Evolutionary conservation across 176 grass and related monocot species (phyloP), one percentile per base, ranked within the genome.

Genomic region (Oropetium thomaeum): DNA sequence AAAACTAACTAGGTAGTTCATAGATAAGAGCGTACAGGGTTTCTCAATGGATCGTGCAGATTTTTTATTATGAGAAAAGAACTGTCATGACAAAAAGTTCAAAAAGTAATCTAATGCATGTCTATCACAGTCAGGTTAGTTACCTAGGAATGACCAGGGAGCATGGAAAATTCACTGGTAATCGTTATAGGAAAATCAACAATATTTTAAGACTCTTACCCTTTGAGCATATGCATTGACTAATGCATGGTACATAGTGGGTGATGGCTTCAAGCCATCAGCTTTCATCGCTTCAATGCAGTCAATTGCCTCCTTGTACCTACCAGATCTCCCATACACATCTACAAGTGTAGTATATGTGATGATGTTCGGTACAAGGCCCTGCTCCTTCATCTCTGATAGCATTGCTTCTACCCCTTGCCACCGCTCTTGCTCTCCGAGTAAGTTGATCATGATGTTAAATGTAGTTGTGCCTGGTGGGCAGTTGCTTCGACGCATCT

Each of bases 301-400:
- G 67, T 91, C 95, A 83, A 94, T 85, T 28, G 95, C 95, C 33
- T 98, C 91, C 42, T 89, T 82, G 65, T 80, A 98, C 69, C 85
- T 87, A 35, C 95, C 95, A 2, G 95, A 86, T 64, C 88, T 92
- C 66, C 95, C 95, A 79, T 98, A 94, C n/a, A 91, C 88, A 92
- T 98, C 91, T 12, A 98, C 88, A 52, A 94, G 90, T 40, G 95
- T 98, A 26, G 95, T 98, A 52, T 98, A 98, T 10, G 95, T 98
- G 17, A 98, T 87, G 31, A 79, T 87, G 81, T 94, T 98, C 0
- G 88, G 91, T 75, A 94, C 78, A 57, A 98, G 78, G 16, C 91
- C 91, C 27, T 88, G 86, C 4, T 82, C 83, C 72, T 89, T 90
- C 91, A 98, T 90, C 67, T 82, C 79, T 55, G 83, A 83, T 13